A percentile compares a stretch with the other conserved stretches of the same genome.
phyloP scores from a whole-genome alignment of 345 rosid species.

The Gossypium stocksii region DNA sequence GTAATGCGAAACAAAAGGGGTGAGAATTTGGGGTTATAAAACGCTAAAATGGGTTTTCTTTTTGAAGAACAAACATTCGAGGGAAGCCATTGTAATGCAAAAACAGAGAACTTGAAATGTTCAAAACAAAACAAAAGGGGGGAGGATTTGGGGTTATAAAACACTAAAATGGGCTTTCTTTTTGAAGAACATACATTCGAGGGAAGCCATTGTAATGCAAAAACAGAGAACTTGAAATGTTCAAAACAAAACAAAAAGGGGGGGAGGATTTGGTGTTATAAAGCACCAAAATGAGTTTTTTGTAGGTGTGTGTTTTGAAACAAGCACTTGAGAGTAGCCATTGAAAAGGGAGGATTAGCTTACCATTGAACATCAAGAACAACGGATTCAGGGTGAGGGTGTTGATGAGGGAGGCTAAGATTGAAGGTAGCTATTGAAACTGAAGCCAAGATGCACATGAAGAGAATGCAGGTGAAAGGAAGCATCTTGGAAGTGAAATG shows the following conservation, averaged over 20 bases:
- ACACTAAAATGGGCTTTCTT: neutral
- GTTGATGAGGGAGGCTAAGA: slow-evolving; percentile 54
- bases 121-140: neutral
- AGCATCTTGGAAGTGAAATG: slow-evolving; percentile 30
- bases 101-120: too few relatives aligned
- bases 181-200: neutral
- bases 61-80: neutral
- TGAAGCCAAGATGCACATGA: slow-evolving; percentile 25
- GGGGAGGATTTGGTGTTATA: neutral
- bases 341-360: neutral
- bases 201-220: neutral
- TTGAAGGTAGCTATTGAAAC: slow-evolving; percentile 25
- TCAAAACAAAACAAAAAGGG: neutral
- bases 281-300: neutral
- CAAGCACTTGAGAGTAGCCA: neutral
- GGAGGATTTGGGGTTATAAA: neutral
- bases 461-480: slow-evolving; percentile 37
- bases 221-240: too few relatives aligned
- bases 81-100: neutral
- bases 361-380: slow-evolving; percentile 49
- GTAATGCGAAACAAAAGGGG: neutral
- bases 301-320: neutral
- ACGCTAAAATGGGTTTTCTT: neutral
- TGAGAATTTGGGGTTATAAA: neutral
- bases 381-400: slow-evolving; percentile 56